Percentiles rank a stretch among this genome's conserved stretches.
phyloP scores from a whole-genome alignment of 2,329 filamentous ascomycete genomes.

The Sclerotinia spermophila region DNA sequence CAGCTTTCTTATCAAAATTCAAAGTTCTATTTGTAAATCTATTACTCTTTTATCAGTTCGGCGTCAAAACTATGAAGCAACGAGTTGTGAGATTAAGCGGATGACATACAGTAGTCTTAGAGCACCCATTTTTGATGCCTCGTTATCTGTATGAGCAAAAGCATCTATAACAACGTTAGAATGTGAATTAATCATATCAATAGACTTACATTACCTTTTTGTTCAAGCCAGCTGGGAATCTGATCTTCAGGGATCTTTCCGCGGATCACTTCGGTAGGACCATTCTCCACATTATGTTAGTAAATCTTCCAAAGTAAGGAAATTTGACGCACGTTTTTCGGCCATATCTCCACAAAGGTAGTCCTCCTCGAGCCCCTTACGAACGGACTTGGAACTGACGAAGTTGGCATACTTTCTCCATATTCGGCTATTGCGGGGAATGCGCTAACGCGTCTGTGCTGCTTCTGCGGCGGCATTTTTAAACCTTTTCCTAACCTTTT shows the following conservation, averaged over 20 bases:
- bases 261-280: slow-evolving; percentile 3
- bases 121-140: slow-evolving; percentile 1
- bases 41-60: not conserved
- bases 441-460: slow-evolving; percentile 10
- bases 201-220: not conserved
- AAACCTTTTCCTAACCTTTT: not conserved
- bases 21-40: slow-evolving; percentile 9
- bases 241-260: slow-evolving; percentile 2
- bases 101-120: slow-evolving; percentile 11
- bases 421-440: slow-evolving; percentile 8
- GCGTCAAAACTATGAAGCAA: not conserved
- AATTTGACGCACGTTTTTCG: not conserved
- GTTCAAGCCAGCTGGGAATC: slow-evolving; percentile 10
- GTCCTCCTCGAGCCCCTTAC: not conserved
- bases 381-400: not conserved
- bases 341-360: slow-evolving; percentile 8
- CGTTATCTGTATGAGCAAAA: not conserved
- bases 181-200: too few relatives aligned
- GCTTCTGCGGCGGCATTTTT: slow-evolving; percentile 4
- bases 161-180: not conserved
- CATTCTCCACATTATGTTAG: not conserved
- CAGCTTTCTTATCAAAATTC: not conserved
- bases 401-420: not conserved
- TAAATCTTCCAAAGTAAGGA: not conserved
- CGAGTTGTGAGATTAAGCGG: too few relatives aligned